Evolutionary conservation across 495 filamentous ascomycete genomes (phyloP), one percentile per base, ranked within the genome.

Genomic region (Talaromyces wortmannii): DNA sequence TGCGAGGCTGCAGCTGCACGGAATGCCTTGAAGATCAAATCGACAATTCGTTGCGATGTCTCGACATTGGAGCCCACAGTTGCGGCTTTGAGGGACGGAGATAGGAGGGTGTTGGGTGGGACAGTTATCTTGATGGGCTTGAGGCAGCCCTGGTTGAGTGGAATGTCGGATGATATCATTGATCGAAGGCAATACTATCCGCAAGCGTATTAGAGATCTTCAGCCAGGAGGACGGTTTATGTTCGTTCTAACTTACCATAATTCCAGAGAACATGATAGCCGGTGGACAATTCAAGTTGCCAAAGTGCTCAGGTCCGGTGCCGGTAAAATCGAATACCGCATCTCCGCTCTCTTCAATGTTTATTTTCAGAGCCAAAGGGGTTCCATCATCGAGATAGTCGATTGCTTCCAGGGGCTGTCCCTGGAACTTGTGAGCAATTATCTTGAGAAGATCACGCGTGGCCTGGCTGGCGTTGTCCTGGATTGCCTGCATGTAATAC

Each of bases 51-150:
- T 64, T 97, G 94, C 31, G 77, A 84, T 4, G 94, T 98, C 31
- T 96, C 77, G 18, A 97, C 94, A 67, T 98, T 98, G 40, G 94
- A 94, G 43, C 92, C 94, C 0, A 97, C 92, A 0, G 97, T 94
- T 1, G 94, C 94, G 6, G 94, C 91, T 48, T 86, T 86, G 57
- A 88, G 85, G 2, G 88, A 91, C 1, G 94, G 94, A 0, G 86
- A 90, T n/a, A 98, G 78, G 57, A 98, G 89, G 49, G 85, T 90
- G 52, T 84, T 81, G 3, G 83, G 78, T 3, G 94, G 94, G 45
- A 97, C 94, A 46, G 79, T 81, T 63, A 98, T 88, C 55, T 84
- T 80, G 66, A 98, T 88, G 5, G 94, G 94, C 47, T 82, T 85
- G 8, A 98, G 78, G 60, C 94, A 98, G 59, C 94, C 94, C 71